phyloP scores from a whole-genome alignment of 2,329 filamentous ascomycete species.

The Onygenales sp. region DNA sequence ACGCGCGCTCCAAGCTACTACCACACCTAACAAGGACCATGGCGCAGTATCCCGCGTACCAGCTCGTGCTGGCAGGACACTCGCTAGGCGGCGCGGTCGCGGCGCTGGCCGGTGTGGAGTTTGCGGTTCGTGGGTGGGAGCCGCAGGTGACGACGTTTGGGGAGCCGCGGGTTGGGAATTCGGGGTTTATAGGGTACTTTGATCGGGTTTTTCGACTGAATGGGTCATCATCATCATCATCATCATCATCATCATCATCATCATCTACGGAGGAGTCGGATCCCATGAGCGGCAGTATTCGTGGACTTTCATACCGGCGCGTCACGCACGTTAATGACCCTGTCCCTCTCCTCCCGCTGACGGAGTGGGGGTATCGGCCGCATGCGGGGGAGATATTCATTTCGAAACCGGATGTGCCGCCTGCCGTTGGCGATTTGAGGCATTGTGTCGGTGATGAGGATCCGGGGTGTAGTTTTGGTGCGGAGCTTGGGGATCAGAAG shows the following conservation, averaged over 20 bases:
- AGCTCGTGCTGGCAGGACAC: slow-evolving; percentile 75
- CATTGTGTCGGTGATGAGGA: slow-evolving; percentile 67
- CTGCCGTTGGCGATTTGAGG: slow-evolving; percentile 57
- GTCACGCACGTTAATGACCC: slow-evolving; percentile 84
- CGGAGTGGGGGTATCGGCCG: slow-evolving; percentile 78
- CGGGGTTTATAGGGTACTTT: slow-evolving; percentile 44
- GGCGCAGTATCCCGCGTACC: slow-evolving; percentile 57
- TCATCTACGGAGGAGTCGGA: neutral
- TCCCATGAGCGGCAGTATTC: neutral
- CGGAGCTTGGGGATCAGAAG: neutral
- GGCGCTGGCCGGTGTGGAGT: slow-evolving; percentile 73
- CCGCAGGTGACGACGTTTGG: slow-evolving; percentile 84
- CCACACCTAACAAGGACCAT: slow-evolving; percentile 54
- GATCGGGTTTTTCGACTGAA: slow-evolving; percentile 40
- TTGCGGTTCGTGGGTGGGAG: slow-evolving; percentile 65
- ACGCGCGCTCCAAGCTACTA: slow-evolving; percentile 61
- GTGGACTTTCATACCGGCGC: slow-evolving; percentile 50
- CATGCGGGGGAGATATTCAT: slow-evolving; percentile 89
- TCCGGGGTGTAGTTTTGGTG: slow-evolving; percentile 57
- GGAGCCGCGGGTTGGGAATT: slow-evolving; percentile 60
- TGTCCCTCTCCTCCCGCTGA: slow-evolving; percentile 73
- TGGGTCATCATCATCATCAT: slow-evolving; percentile 5
- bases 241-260: neutral
- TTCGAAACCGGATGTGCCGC: slow-evolving; percentile 58
- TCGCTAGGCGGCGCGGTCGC: slow-evolving; percentile 89